Evolutionary conservation across 169 alveolate genomes (phyloP).

Genomic region (Plasmodium inui): DNA sequence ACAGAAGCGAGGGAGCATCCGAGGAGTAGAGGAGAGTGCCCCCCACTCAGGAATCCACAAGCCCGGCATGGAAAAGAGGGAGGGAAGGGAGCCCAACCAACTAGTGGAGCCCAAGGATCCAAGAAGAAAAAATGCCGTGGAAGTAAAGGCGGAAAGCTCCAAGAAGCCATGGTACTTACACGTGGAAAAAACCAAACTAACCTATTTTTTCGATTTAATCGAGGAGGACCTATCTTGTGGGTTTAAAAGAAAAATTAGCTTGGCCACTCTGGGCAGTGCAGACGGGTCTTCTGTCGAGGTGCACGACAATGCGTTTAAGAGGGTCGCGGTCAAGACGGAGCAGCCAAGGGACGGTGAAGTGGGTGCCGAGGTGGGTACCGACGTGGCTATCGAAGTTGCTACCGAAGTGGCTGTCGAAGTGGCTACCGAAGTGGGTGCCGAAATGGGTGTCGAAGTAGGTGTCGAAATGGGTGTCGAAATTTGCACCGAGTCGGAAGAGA

Average conservation of each 20-base stretch:
- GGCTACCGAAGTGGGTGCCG: no score
- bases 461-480: no score
- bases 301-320: background rate
- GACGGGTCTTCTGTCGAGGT: background rate
- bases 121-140: background rate
- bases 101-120: background rate
- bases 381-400: no score
- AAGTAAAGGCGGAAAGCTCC: background rate
- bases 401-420: no score
- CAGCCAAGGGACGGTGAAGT: background rate
- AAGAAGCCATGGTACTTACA: constrained; percentile 35
- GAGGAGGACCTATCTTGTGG: constrained; percentile 10
- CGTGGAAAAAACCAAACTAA: constrained; percentile 3
- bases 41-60: background rate
- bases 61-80: background rate
- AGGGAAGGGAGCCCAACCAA: background rate
- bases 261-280: background rate
- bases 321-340: background rate
- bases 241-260: background rate
- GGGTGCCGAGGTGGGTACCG: background rate
- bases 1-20: background rate
- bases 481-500: background rate
- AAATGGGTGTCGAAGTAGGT: no score
- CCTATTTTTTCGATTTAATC: constrained; percentile 5
- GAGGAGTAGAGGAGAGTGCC: background rate